These are phyloP conservation scores for Aureobasidium pullulans DNA, from an alignment of 2,329 filamentous ascomycete species.

Conservation along the genomic window DNA sequence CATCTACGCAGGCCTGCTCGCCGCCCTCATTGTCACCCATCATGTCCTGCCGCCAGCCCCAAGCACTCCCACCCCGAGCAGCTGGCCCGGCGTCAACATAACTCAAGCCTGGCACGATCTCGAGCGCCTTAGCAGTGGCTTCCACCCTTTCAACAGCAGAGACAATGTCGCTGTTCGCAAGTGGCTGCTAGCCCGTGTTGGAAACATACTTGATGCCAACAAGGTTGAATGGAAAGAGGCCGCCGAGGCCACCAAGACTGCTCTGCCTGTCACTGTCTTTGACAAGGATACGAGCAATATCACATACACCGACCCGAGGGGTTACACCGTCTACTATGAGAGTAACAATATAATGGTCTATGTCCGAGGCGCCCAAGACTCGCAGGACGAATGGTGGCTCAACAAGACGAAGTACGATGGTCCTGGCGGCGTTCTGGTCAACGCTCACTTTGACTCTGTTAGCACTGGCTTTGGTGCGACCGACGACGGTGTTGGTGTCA, in stretches of 20 bases:
- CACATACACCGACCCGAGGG: conserved; percentile 42
- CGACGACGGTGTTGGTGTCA: conserved; percentile 84
- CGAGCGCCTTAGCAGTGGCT: conserved; percentile 62
- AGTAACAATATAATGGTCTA: conserved; percentile 89
- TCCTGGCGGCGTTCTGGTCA: conserved; percentile 73
- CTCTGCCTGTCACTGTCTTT: conserved; percentile 52
- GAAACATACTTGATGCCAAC: conserved; percentile 61
- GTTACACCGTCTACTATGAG: conserved; percentile 67
- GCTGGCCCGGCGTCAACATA: conserved; percentile 60
- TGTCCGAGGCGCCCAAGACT: conserved; percentile 70
- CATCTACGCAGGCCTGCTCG: conserved; percentile 70
- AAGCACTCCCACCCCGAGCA: conserved; percentile 43
- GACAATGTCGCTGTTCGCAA: conserved; percentile 72
- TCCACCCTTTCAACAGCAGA: conserved; percentile 83
- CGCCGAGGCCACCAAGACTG: neutral
- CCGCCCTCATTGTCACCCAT: conserved; percentile 64
- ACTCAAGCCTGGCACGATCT: conserved; percentile 83
- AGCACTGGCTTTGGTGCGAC: conserved; percentile 89
- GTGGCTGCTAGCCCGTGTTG: conserved; percentile 66
- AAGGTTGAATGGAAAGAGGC: conserved; percentile 34
- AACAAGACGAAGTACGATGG: conserved; percentile 33
- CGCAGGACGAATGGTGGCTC: conserved; percentile 66
- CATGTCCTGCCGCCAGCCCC: conserved; percentile 72
- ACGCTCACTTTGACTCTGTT: conserved; percentile 92
- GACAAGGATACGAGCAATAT: conserved; percentile 74